Percentiles rank a stretch among this genome's conserved stretches.
Evolutionary conservation across 352 stramenopile species (phyloP).

Genomic region (Phytophthora hibernalis): DNA sequence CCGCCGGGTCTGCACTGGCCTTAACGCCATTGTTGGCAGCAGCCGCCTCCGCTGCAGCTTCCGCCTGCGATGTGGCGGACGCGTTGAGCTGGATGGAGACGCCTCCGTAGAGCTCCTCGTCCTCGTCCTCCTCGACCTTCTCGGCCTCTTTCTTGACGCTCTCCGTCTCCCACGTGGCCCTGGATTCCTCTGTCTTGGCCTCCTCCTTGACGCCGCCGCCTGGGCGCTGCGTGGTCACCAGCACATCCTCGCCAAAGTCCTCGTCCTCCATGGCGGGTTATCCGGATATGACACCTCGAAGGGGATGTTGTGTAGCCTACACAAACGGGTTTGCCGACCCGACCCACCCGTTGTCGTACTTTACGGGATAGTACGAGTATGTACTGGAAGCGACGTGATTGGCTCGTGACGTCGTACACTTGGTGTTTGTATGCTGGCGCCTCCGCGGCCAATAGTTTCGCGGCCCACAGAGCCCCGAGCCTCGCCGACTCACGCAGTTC

Average conservation of each 20-base stretch:
- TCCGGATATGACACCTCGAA: conserved; percentile 8
- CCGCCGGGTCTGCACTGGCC: conserved; percentile 29
- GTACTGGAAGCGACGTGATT: conserved; percentile 36
- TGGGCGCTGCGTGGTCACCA: conserved; percentile 48
- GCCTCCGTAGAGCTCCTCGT: conserved; percentile 80
- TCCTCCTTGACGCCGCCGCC: conserved; percentile 35
- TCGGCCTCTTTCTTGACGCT: conserved; percentile 24
- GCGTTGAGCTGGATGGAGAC: conserved; percentile 77
- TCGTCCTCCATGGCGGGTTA: conserved; percentile 62
- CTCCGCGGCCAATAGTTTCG: conserved; percentile 87
- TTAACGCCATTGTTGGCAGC: conserved; percentile 14
- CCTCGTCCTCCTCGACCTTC: conserved; percentile 68
- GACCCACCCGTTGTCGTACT: conserved; percentile 8
- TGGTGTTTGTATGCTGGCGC: conserved; percentile 74
- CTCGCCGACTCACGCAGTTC: conserved; percentile 59
- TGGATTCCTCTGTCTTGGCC: conserved; percentile 35
- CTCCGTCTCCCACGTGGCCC: conserved; percentile 32
- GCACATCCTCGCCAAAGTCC: conserved; percentile 82
- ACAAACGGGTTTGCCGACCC: neutral
- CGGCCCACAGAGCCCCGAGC: conserved; percentile 19
- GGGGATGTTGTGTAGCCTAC: neutral
- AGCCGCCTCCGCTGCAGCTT: conserved; percentile 19
- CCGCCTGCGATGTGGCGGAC: conserved; percentile 36
- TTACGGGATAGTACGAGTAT: neutral
- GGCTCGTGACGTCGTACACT: conserved; percentile 41